Evolutionary conservation across 2,329 filamentous ascomycete genomes (phyloP), one percentile per base, ranked within the genome.

Genomic region (Helotiales sp.): DNA sequence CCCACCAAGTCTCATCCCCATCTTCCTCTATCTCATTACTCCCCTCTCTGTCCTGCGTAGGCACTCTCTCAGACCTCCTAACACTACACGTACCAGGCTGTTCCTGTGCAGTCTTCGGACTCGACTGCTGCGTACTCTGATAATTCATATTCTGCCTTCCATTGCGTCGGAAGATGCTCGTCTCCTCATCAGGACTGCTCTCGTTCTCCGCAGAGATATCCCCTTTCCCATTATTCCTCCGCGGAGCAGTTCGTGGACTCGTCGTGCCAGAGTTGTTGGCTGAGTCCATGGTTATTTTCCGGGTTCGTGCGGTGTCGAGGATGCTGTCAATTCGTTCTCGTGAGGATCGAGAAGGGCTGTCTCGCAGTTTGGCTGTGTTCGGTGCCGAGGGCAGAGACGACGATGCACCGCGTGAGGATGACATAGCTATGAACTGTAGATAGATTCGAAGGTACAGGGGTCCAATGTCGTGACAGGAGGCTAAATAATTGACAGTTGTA

Each of bases 1-100:
- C 80, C 84, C 85, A 88, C 85, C 89, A 88, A 49, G 77, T 70
- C 69, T 78, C 77, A 66, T 78, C 69, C 47, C 76, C 70, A 55
- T 73, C 70, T n/a, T 47, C 70, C 20, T 63, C 69, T 28, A n/a
- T 45, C 45, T 67, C 70, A 24, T 68, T 69, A 40, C 57, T 22
- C 30, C 45, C 57, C 26, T 32, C 45, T 13, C 43, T 52, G 22
- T 59, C 68, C 15, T 43, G 34, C 17, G 45, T 63, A 24, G 61
- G 50, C 30, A 64, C 64, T 57, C 67, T 60, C 22, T 67, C 54
- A 17, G n/a, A 30, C 63, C 65, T 64, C 47, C 68, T 47, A 34
- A 68, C 70, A 43, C 68, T 70, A 6, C 37, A 34, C 49, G 70
- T 71, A 59, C 60, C 71, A 5, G 65, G 66, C 26, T 37, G 65